Evolutionary conservation across 2,329 filamentous ascomycete genomes (phyloP).

Genomic region (Colletotrichum tabaci): DNA sequence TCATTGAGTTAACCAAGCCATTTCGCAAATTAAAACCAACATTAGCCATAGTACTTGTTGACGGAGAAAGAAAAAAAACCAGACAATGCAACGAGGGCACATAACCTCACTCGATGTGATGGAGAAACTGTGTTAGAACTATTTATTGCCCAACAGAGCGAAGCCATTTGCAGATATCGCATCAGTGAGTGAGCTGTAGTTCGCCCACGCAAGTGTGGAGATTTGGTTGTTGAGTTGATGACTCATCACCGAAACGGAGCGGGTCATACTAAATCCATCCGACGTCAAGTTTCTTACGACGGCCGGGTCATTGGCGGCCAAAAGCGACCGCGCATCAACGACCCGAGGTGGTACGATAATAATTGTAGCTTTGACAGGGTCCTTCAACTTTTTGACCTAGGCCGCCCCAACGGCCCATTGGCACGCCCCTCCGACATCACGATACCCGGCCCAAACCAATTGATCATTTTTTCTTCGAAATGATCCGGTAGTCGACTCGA

Average conservation of each 20-base stretch:
- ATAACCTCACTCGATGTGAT: neutral
- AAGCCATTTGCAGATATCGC: neutral
- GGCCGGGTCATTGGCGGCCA: neutral
- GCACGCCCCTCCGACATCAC: neutral
- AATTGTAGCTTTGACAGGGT: conserved; percentile 20
- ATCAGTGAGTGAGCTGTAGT: too few species aligned
- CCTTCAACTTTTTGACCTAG: conserved; percentile 21
- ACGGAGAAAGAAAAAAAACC: neutral
- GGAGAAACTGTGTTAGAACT: too few species aligned
- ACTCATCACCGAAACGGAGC: neutral
- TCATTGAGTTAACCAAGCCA: neutral
- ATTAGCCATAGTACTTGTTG: too few species aligned
- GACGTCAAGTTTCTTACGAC: conserved; percentile 8
- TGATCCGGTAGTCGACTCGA: conserved; percentile 23
- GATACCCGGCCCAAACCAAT: conserved; percentile 3
- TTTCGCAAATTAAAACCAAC: neutral
- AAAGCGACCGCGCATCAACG: conserved; percentile 3
- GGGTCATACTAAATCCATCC: conserved; percentile 1
- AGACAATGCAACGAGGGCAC: neutral
- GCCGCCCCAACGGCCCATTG: conserved; percentile 6
- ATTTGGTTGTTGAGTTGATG: neutral
- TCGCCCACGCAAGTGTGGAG: neutral
- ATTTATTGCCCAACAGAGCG: neutral
- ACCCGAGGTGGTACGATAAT: conserved; percentile 32
- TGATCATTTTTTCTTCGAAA: conserved; percentile 8